phyloP scores from a whole-genome alignment of 2,329 filamentous ascomycete species.

The Nemania sp. region DNA sequence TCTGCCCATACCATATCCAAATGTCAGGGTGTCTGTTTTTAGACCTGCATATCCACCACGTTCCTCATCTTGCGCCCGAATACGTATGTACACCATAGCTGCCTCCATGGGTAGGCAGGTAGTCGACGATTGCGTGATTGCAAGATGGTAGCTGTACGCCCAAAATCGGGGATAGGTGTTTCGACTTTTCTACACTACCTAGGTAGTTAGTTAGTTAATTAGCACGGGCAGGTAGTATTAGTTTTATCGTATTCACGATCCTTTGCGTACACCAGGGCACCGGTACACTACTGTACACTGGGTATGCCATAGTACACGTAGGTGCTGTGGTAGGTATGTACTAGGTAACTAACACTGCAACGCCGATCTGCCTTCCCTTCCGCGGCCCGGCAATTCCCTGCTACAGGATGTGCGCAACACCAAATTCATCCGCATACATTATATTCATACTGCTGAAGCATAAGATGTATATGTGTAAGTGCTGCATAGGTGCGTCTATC shows the following conservation, averaged over 20 bases:
- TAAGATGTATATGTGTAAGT: too few relatives aligned
- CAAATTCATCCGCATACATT: neutral
- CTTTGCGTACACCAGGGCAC: neutral
- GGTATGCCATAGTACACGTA: neutral
- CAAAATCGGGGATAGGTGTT: neutral
- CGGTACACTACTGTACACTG: neutral
- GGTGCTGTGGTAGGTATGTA: neutral
- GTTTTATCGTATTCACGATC: neutral
- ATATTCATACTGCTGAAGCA: neutral
- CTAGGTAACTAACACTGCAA: conserved; percentile 10
- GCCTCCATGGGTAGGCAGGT: too few relatives aligned
- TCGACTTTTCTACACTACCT: too few relatives aligned
- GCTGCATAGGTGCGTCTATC: too few relatives aligned
- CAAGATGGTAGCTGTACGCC: neutral
- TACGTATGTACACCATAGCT: neutral
- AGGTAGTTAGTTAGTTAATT: too few relatives aligned
- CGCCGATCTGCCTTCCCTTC: conserved; percentile 26
- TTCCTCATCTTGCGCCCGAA: conserved; percentile 1
- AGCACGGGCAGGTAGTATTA: neutral
- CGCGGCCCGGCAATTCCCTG: conserved; percentile 29
- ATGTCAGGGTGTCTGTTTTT: conserved; percentile 16
- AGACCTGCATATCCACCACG: conserved; percentile 3
- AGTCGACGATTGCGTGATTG: neutral
- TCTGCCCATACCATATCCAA: neutral
- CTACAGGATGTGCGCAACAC: neutral